A percentile compares a stretch with the other conserved stretches of the same genome.
Conservation (phyloP, 192 early-diverging fungal genomes). For the Gamsiella multidivaricata region DNA sequence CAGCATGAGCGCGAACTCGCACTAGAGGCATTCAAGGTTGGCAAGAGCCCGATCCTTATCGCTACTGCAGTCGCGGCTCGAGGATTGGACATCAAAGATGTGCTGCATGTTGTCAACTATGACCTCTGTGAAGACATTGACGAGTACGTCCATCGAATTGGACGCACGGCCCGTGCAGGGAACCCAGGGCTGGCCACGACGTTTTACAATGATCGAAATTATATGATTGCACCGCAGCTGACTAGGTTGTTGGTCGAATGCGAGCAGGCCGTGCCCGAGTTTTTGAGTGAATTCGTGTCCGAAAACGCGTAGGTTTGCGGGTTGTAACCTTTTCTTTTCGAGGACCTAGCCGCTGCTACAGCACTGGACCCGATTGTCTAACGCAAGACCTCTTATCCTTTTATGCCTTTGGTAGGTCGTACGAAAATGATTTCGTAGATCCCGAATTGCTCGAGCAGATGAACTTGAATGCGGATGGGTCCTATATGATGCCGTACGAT, state of each 20-base stretch:
- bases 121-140: constrained; percentile 87
- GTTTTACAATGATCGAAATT: constrained; percentile 62
- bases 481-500: no score
- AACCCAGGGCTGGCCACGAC: constrained; percentile 69
- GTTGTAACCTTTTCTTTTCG: neutral
- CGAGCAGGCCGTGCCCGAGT: constrained; percentile 66
- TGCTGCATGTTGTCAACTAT: constrained; percentile 89
- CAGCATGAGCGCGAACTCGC: constrained; percentile 86
- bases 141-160: constrained; percentile 90
- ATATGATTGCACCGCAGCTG: constrained; percentile 56
- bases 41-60: constrained; percentile 73
- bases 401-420: neutral
- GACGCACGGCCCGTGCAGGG: constrained; percentile 72
- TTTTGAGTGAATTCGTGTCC: constrained; percentile 44
- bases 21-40: constrained; percentile 73
- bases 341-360: neutral
- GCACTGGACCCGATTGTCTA: neutral
- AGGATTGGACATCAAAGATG: constrained; percentile 87
- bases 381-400: no score
- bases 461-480: no score
- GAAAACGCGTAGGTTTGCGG: constrained; percentile 12
- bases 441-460: neutral
- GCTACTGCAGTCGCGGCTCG: constrained; percentile 90
- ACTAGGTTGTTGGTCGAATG: constrained; percentile 65
- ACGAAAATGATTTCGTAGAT: constrained; percentile 17